Evolutionary conservation across 1,139 yeast genomes (phyloP), one percentile per base, ranked within the genome.

Genomic region (Saccharomycopsis crataegensis): DNA sequence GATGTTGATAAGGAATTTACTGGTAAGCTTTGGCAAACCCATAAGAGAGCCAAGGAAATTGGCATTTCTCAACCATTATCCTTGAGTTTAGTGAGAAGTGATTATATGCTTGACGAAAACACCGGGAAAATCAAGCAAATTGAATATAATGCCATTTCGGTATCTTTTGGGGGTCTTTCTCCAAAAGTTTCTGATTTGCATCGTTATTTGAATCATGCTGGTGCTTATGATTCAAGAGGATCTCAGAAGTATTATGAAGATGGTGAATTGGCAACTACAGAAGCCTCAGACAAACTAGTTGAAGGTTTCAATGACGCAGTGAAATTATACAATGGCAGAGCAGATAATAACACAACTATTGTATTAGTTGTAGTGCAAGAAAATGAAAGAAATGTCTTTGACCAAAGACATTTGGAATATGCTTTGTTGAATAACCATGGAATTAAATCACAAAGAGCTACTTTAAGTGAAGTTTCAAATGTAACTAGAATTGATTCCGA

Each of bases 111-210:
- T 17, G 70, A 66, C 17, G 68, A 70, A 14, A 45, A 58, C 12
- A 67, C 69, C 33, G 67, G 69, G 22, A 69, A 70, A 36, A 84
- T 93, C 64, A 91, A 91, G 65, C 99, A 94, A 68, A 91, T 93
- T 52, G 99, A 93, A 66, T 93, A 91, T 72, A 93, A 93, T 68
- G 90, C 99, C 1, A 91, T 93, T 2, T 86, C 96, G 62, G 96
- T 93, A 1, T 90, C 98, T 0, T 93, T 93, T 73, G 97, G 96
- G 28, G 97, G 96, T 0, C 74, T 93, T 53, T 85, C 96, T 1
- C 69, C 89, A 12, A 86, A 84, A 64, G 91, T 89, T 22, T 87
- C 95, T 22, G 75, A 79, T 62, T 72, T 88, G 57, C 99, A 93
- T 67, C 70, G 76, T 41, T 87, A 76, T 62, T 70, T 85, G 63